Evolutionary conservation across 2,329 filamentous ascomycete species (phyloP).

Genomic region (Hymenoscyphus salicellus): DNA sequence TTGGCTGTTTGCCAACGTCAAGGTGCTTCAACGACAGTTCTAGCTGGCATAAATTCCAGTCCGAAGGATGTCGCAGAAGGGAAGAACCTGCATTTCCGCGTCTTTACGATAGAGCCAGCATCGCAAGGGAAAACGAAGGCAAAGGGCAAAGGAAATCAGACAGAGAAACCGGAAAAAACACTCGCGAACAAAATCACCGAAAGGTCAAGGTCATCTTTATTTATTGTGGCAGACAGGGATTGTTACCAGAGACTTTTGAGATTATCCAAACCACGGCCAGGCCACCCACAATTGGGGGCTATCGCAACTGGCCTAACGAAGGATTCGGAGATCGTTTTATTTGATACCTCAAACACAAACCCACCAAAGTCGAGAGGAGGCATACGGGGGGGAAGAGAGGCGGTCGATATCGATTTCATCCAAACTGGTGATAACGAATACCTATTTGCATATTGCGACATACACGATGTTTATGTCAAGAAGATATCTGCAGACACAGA

Average conservation of each 20-base stretch:
- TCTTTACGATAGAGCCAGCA: conserved; percentile 57
- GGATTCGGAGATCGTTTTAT: conserved; percentile 75
- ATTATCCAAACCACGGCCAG: conserved; percentile 49
- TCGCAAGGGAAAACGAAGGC: conserved; percentile 34
- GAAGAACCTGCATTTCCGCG: conserved; percentile 79
- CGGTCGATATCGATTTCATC: conserved; percentile 67
- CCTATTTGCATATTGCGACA: conserved; percentile 74
- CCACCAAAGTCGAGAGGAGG: conserved; percentile 49
- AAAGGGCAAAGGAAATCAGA: conserved; percentile 30
- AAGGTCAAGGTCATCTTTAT: conserved; percentile 51
- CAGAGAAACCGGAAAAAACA: conserved; percentile 35
- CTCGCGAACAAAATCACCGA: conserved; percentile 46
- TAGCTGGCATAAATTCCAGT: conserved; percentile 83
- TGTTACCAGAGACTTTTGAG: conserved; percentile 59
- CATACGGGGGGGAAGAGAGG: conserved; percentile 53
- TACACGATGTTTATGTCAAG: conserved; percentile 66
- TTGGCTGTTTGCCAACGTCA: conserved; percentile 64
- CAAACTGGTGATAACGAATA: conserved; percentile 62
- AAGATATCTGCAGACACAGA: conserved; percentile 38
- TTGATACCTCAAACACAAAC: conserved; percentile 58
- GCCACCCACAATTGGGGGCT: conserved; percentile 65
- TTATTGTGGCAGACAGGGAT: conserved; percentile 48
- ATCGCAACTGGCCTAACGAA: conserved; percentile 75
- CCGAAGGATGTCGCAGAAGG: conserved; percentile 67
- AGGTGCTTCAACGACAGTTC: conserved; percentile 54